Evolutionary conservation across 805 yeast genomes (phyloP), one percentile per base, ranked within the genome.

Genomic region (Metschnikowia drakensbergensis): DNA sequence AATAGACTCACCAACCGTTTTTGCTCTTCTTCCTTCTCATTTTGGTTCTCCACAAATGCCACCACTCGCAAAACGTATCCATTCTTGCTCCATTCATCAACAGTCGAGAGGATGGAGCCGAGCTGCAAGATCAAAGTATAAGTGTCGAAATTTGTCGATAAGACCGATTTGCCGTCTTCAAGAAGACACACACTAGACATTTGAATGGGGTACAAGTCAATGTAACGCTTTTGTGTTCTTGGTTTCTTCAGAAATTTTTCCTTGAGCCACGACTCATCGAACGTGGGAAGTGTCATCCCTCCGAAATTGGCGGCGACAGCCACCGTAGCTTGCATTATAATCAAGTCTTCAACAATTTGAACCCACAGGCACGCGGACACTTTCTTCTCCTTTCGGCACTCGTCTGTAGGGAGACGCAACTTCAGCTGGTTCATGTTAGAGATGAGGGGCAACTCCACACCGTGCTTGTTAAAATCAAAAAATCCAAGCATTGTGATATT

Each of bases 121-220:
- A 94, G 72, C 61, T 94, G 99, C 50, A 95, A 70, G 54, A 94
- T 94, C 60, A 94, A 75, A 0, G 98, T 92, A 61, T 91, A 94
- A 0, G 99, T 94, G 65, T 94, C 99, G 62, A 94, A 90, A 61
- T 94, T 94, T 3, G 96, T 90, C 0, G 96, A 86, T 51, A 85
- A 62, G 1, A 86, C 83, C 13, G 85, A 80, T 47, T 79, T 79
- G 4, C 91, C 91, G 45, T 80, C 76, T 25, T 77, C 79, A 48
- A 84, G 81, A 40, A 81, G 75, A 45, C 88, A 80, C 37, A 83
- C 82, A 0, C 96, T 92, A 3, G 95, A 84, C 97, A 94, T 94
- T 60, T 94, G 99, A 55, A 94, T 91, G 0, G 99, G 99, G 64
- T 95, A 94, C 34, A 94, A 68, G 64, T 94, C 99, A 59, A 94